Percentiles rank a stretch among this genome's conserved stretches.
Conservation (phyloP, 352 stramenopile genomes). For the Phytophthora pistaciae region DNA sequence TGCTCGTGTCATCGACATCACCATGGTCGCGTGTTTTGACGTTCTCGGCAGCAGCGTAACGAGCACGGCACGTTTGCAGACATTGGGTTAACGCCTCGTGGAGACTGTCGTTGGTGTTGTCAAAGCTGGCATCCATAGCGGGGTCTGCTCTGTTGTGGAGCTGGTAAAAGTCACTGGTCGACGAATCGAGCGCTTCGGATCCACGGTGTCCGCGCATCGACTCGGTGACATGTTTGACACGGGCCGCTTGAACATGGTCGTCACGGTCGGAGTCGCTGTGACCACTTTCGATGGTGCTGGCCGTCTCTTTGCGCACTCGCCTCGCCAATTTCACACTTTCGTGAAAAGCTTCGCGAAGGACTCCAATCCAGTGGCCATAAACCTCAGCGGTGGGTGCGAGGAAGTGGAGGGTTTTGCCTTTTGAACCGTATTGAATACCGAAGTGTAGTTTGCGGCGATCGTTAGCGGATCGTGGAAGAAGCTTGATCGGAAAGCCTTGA, state of each 20-base stretch:
- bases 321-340: background rate
- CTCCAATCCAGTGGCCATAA: conserved; percentile 15
- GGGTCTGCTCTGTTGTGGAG: background rate
- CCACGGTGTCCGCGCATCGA: background rate
- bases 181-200: background rate
- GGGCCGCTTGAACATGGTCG: background rate
- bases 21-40: background rate
- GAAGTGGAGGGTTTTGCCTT: conserved; percentile 18
- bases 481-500: background rate
- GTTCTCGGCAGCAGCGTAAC: background rate
- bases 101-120: background rate
- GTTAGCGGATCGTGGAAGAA: conserved; percentile 10
- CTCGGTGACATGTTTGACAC: background rate
- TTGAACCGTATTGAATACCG: conserved; percentile 13
- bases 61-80: background rate
- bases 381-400: conserved; percentile 2
- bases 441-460: conserved; percentile 19
- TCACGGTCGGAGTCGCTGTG: background rate
- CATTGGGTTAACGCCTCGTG: background rate
- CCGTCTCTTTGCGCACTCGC: conserved; percentile 1
- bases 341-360: conserved; percentile 8
- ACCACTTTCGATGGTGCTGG: background rate
- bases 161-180: background rate
- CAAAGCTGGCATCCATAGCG: background rate
- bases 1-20: background rate